Base-by-base conservation (phyloP, 306 rosid species). In the Vicia villosa region DNA sequence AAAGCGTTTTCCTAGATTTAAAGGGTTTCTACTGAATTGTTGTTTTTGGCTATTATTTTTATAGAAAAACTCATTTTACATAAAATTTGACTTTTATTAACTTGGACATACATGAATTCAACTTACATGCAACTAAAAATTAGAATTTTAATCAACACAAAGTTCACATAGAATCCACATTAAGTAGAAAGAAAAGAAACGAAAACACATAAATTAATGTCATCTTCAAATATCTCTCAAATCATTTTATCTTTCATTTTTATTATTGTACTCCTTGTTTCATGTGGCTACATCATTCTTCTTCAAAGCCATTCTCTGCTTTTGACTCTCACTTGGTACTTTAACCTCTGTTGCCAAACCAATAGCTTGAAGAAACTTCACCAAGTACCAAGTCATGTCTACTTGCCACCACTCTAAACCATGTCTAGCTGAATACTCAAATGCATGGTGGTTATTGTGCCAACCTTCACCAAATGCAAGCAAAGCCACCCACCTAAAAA, bases 401-500 rank as follows among this genome's bases (percentile, higher is more conserved):
- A 92, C 26, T 74, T 92, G 86, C 96, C 98, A 89, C 98, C 98
- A 92, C 70, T 92, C 84, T 8, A 92, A 71, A 50, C 95, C 98
- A 74, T 89, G 98, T 56, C 98, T 54, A 22, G 96, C 96, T 6
- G 98, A 92, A 80, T 69, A 87, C 84, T 92, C 98, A 68, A 92
- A 92, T 9, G 98, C 98, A 38, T 92, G 98, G 82, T 92, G 98
- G 49, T 89, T 92, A 70, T 92, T 89, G 69, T 89, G 98, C 95
- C 98, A 92, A 50, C 98, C 98, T 60, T 89, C 97, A 21, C 97
- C 97, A 80, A 92, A 92, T 71, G 96, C 88, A 63, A 92, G 86
- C 63, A 92, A 28, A 3, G 91, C 96, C 78, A 89, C 96, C 96
- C 87, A 89, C 98, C 98, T 92, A 66, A 42, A 66, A 42, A 11